Conservation (phyloP, 805 yeast species). For the Sporopachydermia lactativora region DNA sequence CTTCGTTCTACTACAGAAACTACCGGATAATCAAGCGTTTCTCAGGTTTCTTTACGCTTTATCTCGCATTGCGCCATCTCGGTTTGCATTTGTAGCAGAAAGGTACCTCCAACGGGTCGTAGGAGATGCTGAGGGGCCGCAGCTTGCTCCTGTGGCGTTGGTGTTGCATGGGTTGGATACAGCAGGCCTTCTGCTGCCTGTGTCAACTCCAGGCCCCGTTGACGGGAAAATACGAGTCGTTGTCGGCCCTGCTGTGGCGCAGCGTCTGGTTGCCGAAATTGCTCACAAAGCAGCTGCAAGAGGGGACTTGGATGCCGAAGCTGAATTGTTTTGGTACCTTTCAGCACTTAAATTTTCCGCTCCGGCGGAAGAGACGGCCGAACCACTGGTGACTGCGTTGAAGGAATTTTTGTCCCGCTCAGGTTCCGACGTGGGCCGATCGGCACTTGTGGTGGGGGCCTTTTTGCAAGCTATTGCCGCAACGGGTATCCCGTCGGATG, state of each 20-base stretch:
- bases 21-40: background rate
- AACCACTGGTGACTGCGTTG: background rate
- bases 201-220: background rate
- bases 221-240: constrained; percentile 3
- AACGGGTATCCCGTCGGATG: background rate
- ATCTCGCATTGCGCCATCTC: background rate
- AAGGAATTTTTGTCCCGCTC: too few relatives aligned
- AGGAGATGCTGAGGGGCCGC: background rate
- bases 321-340: background rate
- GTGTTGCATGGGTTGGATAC: background rate
- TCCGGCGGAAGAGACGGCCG: background rate
- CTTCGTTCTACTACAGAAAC: background rate
- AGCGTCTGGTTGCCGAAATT: constrained; percentile 3
- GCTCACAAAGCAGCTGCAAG: constrained; percentile 21
- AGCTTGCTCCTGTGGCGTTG: background rate
- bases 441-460: background rate
- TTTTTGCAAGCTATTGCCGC: background rate
- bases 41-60: background rate
- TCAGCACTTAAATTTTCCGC: constrained; percentile 4
- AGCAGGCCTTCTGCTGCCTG: background rate
- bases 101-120: background rate
- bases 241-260: constrained; percentile 14
- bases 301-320: constrained; percentile 18
- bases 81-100: background rate
- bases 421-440: too few relatives aligned